Evolutionary conservation across 148 eudicot species (phyloP), one percentile per base, ranked within the genome.

Genomic region (Rhododendron molle): DNA sequence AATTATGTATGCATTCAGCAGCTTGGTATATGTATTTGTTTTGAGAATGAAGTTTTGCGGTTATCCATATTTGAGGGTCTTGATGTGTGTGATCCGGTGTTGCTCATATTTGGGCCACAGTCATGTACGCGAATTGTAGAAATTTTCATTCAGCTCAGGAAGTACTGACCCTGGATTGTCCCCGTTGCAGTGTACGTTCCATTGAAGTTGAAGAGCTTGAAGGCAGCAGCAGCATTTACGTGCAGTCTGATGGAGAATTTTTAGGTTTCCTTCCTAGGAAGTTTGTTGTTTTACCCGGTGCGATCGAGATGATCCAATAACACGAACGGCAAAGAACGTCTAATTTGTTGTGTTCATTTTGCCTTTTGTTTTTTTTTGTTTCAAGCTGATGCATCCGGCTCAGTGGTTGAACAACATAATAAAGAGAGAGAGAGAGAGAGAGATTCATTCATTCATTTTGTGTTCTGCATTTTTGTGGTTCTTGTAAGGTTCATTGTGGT

Each of bases 211-310:
- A 94, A 90, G 95, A 92, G 86, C 84, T 94, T 16, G 90, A 43
- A 49, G 83, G 85, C 81, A 40, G 81, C 86, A 78, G 90, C 80
- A 67, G 81, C 87, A 88, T 95, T 9, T 93, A 83, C 87, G 94
- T 96, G 85, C 99, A 96, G 86, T 92, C 99, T 60, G 99, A 96
- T 88, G 99, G 99, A 67, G 99, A 96, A 89, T 88, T 91, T 89
- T 84, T 96, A 60, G 99, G 99, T 52, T 95, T 94, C 82, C 99
- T 96, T 83, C 99, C 99, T 15, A 90, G 92, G 86, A 95, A 93
- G 87, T 86, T 95, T 79, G 47, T 86, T 44, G 89, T 95, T 78
- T 86, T 96, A 86, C 94, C 99, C 6, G 92, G 90, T 83, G 96
- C 91, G 72, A 92, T 95, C n/a, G 94, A 94, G 79, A 92, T 96